Evolutionary conservation across 2,329 filamentous ascomycete species (phyloP), one percentile per base, ranked within the genome.

Genomic region (Penicillium sp.): DNA sequence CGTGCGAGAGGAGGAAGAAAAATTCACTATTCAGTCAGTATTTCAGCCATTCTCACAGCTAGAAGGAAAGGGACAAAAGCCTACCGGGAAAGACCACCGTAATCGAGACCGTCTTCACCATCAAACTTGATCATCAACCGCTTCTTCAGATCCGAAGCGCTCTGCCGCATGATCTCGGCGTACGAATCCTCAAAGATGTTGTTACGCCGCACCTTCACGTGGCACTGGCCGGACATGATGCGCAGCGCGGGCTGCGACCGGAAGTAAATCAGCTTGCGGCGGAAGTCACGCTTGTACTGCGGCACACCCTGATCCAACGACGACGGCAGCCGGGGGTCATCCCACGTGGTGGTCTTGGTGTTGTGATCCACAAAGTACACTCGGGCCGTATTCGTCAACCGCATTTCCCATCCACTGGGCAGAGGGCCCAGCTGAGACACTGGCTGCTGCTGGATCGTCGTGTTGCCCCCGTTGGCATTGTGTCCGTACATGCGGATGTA

Each of bases 321-420:
- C 3, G 91, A 97, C 22, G 93, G 93, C 59, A 98, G 75, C 64
- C 93, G 82, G 32, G 93, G 93, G 64, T 98, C 93, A 65, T 98
- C 93, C 93, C 93, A 98, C 1, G 93, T 98, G 3, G 93, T 98
- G 0, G 93, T 98, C 77, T 98, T 98, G 38, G 93, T 98, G 73
- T 98, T 98, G 74, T 98, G 93, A 64, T 98, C 93, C 39, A 98
- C 93, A 69, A 98, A 98, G 73, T 98, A 98, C 15, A 98, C 93
- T 52, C 93, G 81, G 26, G 93, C 93, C 13, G 93, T 98, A 70
- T 98, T 97, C 46, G 93, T 98, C 45, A 98, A 82, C 53, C 93
- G 88, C 93, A 98, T 98, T 77, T 98, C 93, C 93, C 93, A 98
- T 2, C 93, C 93, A 64, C 93, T 97, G 3, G 93, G 93, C 42